These are phyloP conservation scores for Pyrrhoderma lamaoense DNA, from an alignment of 1,284 basidiomycete genomes.

Conservation along the genomic window DNA sequence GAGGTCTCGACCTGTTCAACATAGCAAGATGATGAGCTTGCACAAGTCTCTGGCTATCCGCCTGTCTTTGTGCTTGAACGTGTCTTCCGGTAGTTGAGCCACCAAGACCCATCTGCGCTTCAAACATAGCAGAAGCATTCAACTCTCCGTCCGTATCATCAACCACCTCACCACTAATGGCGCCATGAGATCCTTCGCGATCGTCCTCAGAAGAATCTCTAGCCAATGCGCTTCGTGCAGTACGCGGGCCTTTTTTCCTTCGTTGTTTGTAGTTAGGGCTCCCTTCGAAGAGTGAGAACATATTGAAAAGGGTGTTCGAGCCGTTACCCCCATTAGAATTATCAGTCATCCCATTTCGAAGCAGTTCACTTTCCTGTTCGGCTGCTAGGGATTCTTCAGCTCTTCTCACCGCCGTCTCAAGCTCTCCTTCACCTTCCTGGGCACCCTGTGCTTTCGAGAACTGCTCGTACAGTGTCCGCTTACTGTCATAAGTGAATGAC, in stretches of 20 bases:
- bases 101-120: constrained; percentile 38
- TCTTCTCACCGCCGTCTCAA: constrained; percentile 44
- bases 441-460: constrained; percentile 54
- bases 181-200: constrained; percentile 8
- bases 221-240: constrained; percentile 9
- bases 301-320: constrained; percentile 42
- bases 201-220: constrained; percentile 18
- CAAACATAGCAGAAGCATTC: constrained; percentile 58
- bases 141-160: constrained; percentile 30
- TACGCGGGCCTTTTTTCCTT: constrained; percentile 58
- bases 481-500: constrained; percentile 79
- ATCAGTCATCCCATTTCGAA: background rate
- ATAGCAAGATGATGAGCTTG: constrained; percentile 16
- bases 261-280: constrained; percentile 81
- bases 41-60: constrained; percentile 16
- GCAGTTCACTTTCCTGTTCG: constrained; percentile 15
- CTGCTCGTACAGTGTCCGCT: constrained; percentile 80
- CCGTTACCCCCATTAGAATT: constrained; percentile 9
- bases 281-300: constrained; percentile 75
- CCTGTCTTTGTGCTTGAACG: constrained; percentile 8
- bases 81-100: constrained; percentile 5
- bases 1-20: constrained; percentile 8
- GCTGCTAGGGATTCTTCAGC: constrained; percentile 32
- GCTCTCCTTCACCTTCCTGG: constrained; percentile 49
- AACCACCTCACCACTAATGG: constrained; percentile 18